Base-by-base conservation (phyloP, 2,329 filamentous ascomycete genomes). In the Ophiostoma triangulosporum region DNA sequence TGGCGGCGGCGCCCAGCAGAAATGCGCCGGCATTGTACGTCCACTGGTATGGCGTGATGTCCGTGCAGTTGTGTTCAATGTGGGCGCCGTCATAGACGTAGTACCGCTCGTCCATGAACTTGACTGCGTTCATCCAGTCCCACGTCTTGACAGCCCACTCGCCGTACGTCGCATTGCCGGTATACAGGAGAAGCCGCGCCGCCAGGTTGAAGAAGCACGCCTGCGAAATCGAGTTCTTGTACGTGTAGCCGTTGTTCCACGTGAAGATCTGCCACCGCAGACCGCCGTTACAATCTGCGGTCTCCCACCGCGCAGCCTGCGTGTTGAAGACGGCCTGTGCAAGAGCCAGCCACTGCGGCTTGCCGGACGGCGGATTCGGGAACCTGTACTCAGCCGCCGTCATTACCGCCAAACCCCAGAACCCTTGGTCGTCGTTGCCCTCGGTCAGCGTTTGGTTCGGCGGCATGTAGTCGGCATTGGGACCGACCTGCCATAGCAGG, bases 191-290 rank as follows among this genome's bases (percentile, higher is more conserved):
- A 1, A 87, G 71, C 2, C 83, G 76, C 4, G 83, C 73, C 9
- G 69, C 71, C 6, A 77, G 60, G 55, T 76, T 73, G 65, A 78
- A 75, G 62, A 76, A 74, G 57, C 69, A 69, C 5, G 68, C 73
- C 57, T 75, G 76, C 3, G 72, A 69, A 9, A 74, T 69, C n/a
- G 71, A 67, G 57, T 77, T 77, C 61, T 78, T 88, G 72, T 86
- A 86, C 58, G 77, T 72, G 65, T 83, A 95, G 14, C 88, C 89
- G 38, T 77, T 80, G 64, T 94, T 93, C 72, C 86, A 89, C 1
- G 78, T 74, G 64, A 86, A 91, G 48, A 95, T 88, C 68, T 95
- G 88, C 86, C 86, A 91, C 57, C 85, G 78, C 50, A 93, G 66
- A 6, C 88, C 88, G 38, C 88, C 88, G n/a, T 73, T 74, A 60